Percentiles rank a stretch among this genome's conserved stretches.
Evolutionary conservation across 345 rosid species (phyloP).

Genomic region (Sisymbrium irio): DNA sequence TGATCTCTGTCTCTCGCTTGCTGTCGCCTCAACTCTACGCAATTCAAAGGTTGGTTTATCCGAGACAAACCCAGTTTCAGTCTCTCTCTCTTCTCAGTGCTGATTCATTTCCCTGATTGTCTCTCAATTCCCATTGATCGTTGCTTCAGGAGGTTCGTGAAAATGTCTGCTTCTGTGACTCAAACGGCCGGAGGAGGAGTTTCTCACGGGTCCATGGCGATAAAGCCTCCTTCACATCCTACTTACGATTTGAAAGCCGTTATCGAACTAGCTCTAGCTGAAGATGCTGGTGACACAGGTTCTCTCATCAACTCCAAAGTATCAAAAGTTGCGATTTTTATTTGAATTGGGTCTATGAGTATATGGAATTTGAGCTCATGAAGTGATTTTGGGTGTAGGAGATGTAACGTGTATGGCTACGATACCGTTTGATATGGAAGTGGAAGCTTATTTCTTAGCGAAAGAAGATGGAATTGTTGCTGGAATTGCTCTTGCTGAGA

Average conservation of each 20-base stretch:
- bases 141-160: constrained; percentile 41
- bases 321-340: constrained; percentile 4
- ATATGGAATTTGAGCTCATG: neutral
- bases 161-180: constrained; percentile 45
- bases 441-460: constrained; percentile 87
- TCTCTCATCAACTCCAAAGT: neutral
- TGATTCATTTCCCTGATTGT: neutral
- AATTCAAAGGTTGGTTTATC: constrained; percentile 61
- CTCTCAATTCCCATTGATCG: neutral
- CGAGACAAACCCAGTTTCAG: neutral
- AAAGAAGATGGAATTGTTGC: constrained; percentile 93
- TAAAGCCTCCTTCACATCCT: constrained; percentile 89
- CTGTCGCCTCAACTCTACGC: constrained; percentile 34
- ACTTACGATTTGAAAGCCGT: constrained; percentile 76
- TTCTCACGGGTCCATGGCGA: constrained; percentile 44
- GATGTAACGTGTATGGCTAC: constrained; percentile 96
- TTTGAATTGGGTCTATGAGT: neutral
- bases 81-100: neutral
- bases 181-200: constrained; percentile 29
- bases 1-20: constrained; percentile 41
- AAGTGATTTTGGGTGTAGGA: constrained; percentile 44
- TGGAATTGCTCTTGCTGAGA: constrained; percentile 74
- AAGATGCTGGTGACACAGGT: constrained; percentile 96
- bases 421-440: constrained; percentile 77
- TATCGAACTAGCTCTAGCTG: constrained; percentile 74